Percentiles rank a stretch among this genome's conserved stretches.
phyloP scores from a whole-genome alignment of 164 flowering plant genomes.

The Taxillus chinensis region DNA sequence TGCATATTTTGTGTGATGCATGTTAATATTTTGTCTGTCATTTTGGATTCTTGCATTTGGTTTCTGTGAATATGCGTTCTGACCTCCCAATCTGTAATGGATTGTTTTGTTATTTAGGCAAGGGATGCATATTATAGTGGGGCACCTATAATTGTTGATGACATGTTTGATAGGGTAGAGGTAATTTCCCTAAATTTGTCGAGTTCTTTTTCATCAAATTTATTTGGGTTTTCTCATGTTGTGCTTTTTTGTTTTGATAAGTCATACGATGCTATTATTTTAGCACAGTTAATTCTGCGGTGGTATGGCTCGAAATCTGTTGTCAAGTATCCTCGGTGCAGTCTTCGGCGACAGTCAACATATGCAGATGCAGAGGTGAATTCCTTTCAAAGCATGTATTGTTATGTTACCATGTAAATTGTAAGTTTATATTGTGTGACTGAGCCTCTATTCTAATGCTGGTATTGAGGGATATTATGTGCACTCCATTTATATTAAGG shows the following conservation, averaged over 20 bases:
- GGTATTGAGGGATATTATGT: too few relatives aligned
- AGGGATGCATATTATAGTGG: slow-evolving; percentile 89
- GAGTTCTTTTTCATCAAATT: too few relatives aligned
- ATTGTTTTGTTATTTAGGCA: slow-evolving; percentile 35
- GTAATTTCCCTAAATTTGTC: slow-evolving; percentile 18
- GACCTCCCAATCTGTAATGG: neutral
- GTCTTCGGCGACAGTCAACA: slow-evolving; percentile 67
- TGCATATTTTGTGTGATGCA: too few relatives aligned
- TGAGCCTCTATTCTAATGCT: too few relatives aligned
- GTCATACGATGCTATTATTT: neutral
- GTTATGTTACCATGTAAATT: too few relatives aligned
- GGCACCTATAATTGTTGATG: slow-evolving; percentile 78
- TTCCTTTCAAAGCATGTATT: slow-evolving; percentile 5
- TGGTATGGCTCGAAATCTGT: slow-evolving; percentile 90
- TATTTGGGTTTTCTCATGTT: too few relatives aligned
- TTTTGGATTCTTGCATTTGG: neutral
- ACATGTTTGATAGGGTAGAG: slow-evolving; percentile 97
- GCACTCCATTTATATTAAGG: too few relatives aligned
- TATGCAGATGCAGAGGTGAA: slow-evolving; percentile 98
- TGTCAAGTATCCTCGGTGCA: slow-evolving; percentile 93
- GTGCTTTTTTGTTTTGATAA: neutral
- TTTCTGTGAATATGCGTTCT: neutral
- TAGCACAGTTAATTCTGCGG: slow-evolving; percentile 61
- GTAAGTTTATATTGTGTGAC: too few relatives aligned
- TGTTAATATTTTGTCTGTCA: too few relatives aligned